A percentile compares a stretch with the other conserved stretches of the same genome.
Conservation (phyloP, 805 yeast genomes). For the Tetrapisispora phaffii region DNA sequence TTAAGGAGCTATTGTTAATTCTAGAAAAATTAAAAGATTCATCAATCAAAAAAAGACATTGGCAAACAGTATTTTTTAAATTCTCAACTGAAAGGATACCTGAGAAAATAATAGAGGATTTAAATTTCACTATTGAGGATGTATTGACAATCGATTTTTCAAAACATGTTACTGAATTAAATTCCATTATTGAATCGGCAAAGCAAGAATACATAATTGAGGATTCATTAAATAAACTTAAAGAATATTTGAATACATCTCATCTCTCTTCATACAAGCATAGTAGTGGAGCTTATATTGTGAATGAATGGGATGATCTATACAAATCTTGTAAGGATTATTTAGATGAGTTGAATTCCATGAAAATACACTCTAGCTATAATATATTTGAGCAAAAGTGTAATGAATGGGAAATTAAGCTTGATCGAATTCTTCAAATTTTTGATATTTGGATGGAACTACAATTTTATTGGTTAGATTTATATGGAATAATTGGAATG, state of each 20-base stretch:
- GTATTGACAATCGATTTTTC: slow-evolving; percentile 49
- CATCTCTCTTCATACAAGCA: slow-evolving; percentile 46
- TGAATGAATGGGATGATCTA: slow-evolving; percentile 58
- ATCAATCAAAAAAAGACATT: slow-evolving; percentile 54
- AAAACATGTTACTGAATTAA: slow-evolving; percentile 38
- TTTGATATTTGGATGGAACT: slow-evolving; percentile 71
- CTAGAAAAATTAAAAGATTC: slow-evolving; percentile 41
- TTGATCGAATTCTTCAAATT: slow-evolving; percentile 42
- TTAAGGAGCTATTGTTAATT: not conserved
- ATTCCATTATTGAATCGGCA: slow-evolving; percentile 49
- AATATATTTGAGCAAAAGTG: slow-evolving; percentile 51
- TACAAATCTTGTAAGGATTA: slow-evolving; percentile 53
- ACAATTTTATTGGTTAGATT: slow-evolving; percentile 81
- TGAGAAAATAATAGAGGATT: slow-evolving; percentile 13
- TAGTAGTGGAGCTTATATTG: slow-evolving; percentile 42
- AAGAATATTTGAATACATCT: slow-evolving; percentile 44
- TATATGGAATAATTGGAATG: slow-evolving; percentile 65
- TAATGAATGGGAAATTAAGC: slow-evolving; percentile 41
- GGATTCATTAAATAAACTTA: slow-evolving; percentile 42
- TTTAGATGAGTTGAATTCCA: slow-evolving; percentile 51
- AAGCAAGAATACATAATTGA: slow-evolving; percentile 62
- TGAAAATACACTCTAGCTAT: slow-evolving; percentile 60
- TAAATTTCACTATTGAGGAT: slow-evolving; percentile 41
- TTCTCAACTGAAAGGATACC: slow-evolving; percentile 14
- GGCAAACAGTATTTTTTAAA: slow-evolving; percentile 41